Evolutionary conservation across 345 rosid genomes (phyloP).

Genomic region (Noccaea caerulescens): DNA sequence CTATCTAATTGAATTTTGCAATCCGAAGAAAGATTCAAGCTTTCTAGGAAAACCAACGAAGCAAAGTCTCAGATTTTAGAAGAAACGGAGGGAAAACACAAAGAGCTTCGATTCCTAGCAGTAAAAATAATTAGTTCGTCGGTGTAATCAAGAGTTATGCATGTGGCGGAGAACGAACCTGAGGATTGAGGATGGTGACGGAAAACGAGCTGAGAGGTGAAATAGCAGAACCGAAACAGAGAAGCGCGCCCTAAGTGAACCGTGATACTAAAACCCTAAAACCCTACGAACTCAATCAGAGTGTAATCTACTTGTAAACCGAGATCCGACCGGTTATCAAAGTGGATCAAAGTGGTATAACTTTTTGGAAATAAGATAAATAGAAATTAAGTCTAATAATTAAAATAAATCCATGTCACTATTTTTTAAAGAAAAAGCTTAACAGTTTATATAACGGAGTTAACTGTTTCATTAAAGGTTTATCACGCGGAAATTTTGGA

Average conservation of each 20-base stretch:
- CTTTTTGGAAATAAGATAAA: too few species aligned
- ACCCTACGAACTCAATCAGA: conserved; percentile 23
- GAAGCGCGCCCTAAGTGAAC: conserved; percentile 33
- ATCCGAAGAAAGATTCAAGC: conserved; percentile 27
- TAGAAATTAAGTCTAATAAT: too few species aligned
- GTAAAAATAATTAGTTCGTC: not conserved
- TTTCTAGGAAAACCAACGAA: conserved; percentile 14
- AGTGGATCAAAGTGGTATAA: too few species aligned
- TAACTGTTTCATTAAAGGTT: too few species aligned
- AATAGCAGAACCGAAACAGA: conserved; percentile 13
- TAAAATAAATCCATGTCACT: too few species aligned
- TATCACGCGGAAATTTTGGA: too few species aligned
- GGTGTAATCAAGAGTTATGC: not conserved
- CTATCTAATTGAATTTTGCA: not conserved
- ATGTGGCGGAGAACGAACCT: conserved; percentile 27
- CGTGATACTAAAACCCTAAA: conserved; percentile 24
- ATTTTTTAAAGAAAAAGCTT: too few species aligned
- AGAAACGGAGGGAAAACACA: not conserved
- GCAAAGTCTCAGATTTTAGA: conserved; percentile 5
- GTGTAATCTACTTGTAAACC: not conserved
- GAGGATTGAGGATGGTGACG: conserved; percentile 20
- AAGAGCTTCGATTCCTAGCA: not conserved
- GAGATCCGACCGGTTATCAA: conserved; percentile 6
- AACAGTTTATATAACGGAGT: too few species aligned
- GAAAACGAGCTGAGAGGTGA: conserved; percentile 17